Evolutionary conservation across 805 yeast species (phyloP), one percentile per base, ranked within the genome.

Genomic region (Candida quercuum): DNA sequence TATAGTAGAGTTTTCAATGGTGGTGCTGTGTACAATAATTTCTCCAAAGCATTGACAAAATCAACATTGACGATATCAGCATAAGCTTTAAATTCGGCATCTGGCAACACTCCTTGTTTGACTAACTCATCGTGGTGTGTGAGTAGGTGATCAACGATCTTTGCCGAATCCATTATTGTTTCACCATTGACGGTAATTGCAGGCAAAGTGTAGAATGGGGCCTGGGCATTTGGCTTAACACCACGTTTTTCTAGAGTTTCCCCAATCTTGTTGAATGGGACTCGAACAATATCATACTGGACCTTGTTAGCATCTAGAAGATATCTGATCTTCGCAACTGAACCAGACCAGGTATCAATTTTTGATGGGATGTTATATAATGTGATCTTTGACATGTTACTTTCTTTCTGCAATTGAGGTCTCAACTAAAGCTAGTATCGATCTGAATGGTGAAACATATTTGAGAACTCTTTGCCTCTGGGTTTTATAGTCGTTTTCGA

Each of bases 311-410:
- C 35, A 16, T 32, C 28, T 13, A 32, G 24, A 4, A 32, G 17
- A 12, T 32, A 15, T 22, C 20, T 27, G 5, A 30, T 8, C n/a
- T 30, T 28, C 14, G 26, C 18, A 6, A 36, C 30, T 15, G 33
- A 36, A 11, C 25, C 34, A 4, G 38, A 36, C 34, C 34, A 30
- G 16, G 34, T 30, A 14, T 30, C 30, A 11, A 31, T 19, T 32
- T 32, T 32, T 15, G 35, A 32, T 13, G 35, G 29, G 17, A 32
- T 32, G 29, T 32, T 32, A 17, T 32, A 32, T 7, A 24, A 13
- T 11, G 14, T 24, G n/a, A 24, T 24, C 13, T 24, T 24, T 11
- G 27, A 24, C 27, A 24, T 24, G 10, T 8, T 22, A 11, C 8
- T 8, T 8, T 22, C 11, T 22, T 8, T 11, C 24, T 22, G 11